phyloP scores from a whole-genome alignment of 352 stramenopile genomes.

The Peronospora farinosa region DNA sequence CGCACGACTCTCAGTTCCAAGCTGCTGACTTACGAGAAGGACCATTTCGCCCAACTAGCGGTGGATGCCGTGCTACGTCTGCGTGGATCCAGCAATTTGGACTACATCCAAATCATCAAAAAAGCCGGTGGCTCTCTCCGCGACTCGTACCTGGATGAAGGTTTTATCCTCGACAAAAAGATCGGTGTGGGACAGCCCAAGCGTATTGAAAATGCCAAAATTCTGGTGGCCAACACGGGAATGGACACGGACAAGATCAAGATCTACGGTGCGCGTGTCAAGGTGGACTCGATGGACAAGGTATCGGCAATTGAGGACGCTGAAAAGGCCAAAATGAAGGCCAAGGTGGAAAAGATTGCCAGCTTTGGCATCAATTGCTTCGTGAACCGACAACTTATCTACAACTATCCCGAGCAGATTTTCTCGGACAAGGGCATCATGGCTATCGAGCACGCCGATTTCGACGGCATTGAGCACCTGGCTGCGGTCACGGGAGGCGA shows the following conservation, averaged over 20 bases:
- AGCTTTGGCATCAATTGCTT: slow-evolving; percentile 98
- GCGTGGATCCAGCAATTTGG: slow-evolving; percentile 91
- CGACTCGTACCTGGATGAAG: slow-evolving; percentile 98
- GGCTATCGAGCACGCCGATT: slow-evolving; percentile 99
- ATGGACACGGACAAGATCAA: slow-evolving; percentile 99
- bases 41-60: slow-evolving; percentile 94
- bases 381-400: slow-evolving; percentile 99
- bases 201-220: slow-evolving; percentile 96
- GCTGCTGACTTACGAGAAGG: slow-evolving; percentile 97
- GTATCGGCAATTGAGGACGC: slow-evolving; percentile 98
- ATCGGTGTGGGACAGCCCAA: slow-evolving; percentile 93
- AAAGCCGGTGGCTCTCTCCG: slow-evolving; percentile 92
- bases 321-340: slow-evolving; percentile 98
- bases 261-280: slow-evolving; percentile 97
- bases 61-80: slow-evolving; percentile 96
- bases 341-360: slow-evolving; percentile 98
- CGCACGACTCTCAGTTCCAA: slow-evolving; percentile 98
- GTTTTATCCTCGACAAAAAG: slow-evolving; percentile 98
- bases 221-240: slow-evolving; percentile 97
- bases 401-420: slow-evolving; percentile 98
- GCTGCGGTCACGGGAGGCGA: slow-evolving; percentile 93
- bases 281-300: slow-evolving; percentile 98
- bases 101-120: slow-evolving; percentile 99
- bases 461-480: slow-evolving; percentile 98
- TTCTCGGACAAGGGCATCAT: slow-evolving; percentile 98